Evolutionary conservation across 257 asterid genomes (phyloP).

Genomic region (Rauvolfia tetraphylla): DNA sequence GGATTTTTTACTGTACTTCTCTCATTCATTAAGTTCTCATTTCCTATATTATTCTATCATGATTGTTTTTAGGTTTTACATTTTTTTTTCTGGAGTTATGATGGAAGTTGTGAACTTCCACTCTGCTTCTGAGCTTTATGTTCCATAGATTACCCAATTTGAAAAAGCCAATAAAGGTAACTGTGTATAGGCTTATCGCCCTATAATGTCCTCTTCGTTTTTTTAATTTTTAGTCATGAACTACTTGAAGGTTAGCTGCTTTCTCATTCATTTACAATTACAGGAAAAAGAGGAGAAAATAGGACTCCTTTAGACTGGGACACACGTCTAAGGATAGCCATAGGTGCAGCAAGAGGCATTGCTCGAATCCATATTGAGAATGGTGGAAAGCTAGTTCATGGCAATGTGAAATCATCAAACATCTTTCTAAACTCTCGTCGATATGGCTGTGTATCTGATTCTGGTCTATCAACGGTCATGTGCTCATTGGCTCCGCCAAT

Average conservation of each 20-base stretch:
- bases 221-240: too few species aligned
- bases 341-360: slow-evolving; percentile 76
- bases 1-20: background rate
- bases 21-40: background rate
- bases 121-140: background rate
- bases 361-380: slow-evolving; percentile 61
- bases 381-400: slow-evolving; percentile 67
- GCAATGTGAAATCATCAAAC: slow-evolving; percentile 72
- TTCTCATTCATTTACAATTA: background rate
- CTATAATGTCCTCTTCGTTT: too few species aligned
- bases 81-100: too few species aligned
- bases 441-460: slow-evolving; percentile 75
- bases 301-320: slow-evolving; percentile 63
- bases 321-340: slow-evolving; percentile 55
- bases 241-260: background rate
- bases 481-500: slow-evolving; percentile 59
- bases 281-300: slow-evolving; percentile 60
- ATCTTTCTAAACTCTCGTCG: slow-evolving; percentile 54
- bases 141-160: background rate
- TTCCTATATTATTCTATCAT: background rate
- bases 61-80: background rate
- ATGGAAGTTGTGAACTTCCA: background rate
- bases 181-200: background rate
- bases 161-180: background rate
- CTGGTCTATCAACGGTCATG: slow-evolving; percentile 61